These are phyloP conservation scores for Ogataea nonfermentans DNA, from an alignment of 805 yeast species.

Conservation along the genomic window DNA sequence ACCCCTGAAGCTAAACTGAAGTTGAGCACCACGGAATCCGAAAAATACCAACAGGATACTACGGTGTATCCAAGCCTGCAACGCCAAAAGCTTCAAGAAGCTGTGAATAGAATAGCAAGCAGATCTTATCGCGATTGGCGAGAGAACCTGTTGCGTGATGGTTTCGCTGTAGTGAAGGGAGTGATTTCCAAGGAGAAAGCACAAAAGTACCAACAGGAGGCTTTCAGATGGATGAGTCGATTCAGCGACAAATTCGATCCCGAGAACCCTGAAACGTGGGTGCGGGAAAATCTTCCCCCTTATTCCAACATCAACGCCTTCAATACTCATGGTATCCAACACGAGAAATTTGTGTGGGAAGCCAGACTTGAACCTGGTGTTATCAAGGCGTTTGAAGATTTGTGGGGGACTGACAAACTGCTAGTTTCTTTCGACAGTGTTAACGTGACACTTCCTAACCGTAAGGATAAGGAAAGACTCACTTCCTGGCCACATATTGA, in stretches of 20 bases:
- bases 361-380: slow-evolving; percentile 32
- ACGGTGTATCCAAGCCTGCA: too few species aligned
- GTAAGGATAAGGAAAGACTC: slow-evolving; percentile 13
- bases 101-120: slow-evolving; percentile 4
- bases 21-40: too few species aligned
- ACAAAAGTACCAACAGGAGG: slow-evolving; percentile 18
- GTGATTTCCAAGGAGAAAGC: slow-evolving; percentile 29
- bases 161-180: slow-evolving; percentile 31
- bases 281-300: slow-evolving; percentile 30
- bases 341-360: slow-evolving; percentile 37
- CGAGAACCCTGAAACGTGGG: slow-evolving; percentile 31
- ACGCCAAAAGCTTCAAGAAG: too few species aligned
- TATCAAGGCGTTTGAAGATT: slow-evolving; percentile 26
- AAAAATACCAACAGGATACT: too few species aligned
- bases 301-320: slow-evolving; percentile 19
- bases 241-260: slow-evolving; percentile 26
- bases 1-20: too few species aligned
- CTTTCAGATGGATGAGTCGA: slow-evolving; percentile 27
- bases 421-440: slow-evolving; percentile 35
- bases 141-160: slow-evolving; percentile 28
- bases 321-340: slow-evolving; percentile 25
- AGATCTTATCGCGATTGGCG: slow-evolving; percentile 28
- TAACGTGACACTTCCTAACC: slow-evolving; percentile 31
- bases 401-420: slow-evolving; percentile 36
- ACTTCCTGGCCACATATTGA: slow-evolving; percentile 36